Conservation (phyloP, 1,284 basidiomycete species). For the Marasmius oreades region DNA sequence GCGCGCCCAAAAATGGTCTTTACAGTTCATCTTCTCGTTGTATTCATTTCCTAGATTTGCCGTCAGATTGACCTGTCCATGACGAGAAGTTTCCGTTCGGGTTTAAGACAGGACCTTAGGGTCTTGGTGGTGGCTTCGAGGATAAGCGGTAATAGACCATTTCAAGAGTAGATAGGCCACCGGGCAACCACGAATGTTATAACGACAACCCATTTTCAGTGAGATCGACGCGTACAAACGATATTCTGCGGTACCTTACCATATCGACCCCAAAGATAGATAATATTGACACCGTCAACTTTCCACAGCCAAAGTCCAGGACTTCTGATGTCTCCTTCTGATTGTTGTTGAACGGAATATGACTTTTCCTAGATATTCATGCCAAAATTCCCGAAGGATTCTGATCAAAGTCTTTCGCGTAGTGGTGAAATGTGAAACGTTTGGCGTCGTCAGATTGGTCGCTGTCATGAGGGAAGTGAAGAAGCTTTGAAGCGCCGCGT, state of each 20-base stretch:
- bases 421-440: background rate
- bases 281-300: too few species aligned
- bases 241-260: too few species aligned
- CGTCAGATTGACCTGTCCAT: background rate
- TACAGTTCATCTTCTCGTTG: background rate
- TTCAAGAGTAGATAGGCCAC: too few species aligned
- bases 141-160: background rate
- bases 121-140: background rate
- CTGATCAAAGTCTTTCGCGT: background rate
- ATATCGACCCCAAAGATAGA: too few species aligned
- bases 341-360: too few species aligned
- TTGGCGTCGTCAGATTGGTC: background rate
- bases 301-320: too few species aligned
- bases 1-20: background rate
- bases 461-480: too few species aligned
- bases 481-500: too few species aligned
- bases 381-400: background rate
- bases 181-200: too few species aligned
- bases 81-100: background rate
- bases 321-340: too few species aligned
- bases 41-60: background rate
- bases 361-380: constrained; percentile 1
- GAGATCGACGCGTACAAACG: too few species aligned
- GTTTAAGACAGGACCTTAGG: background rate
- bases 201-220: too few species aligned